These are phyloP conservation scores for Argentina anserina DNA, from an alignment of 306 rosid species.

Conservation along the genomic window DNA sequence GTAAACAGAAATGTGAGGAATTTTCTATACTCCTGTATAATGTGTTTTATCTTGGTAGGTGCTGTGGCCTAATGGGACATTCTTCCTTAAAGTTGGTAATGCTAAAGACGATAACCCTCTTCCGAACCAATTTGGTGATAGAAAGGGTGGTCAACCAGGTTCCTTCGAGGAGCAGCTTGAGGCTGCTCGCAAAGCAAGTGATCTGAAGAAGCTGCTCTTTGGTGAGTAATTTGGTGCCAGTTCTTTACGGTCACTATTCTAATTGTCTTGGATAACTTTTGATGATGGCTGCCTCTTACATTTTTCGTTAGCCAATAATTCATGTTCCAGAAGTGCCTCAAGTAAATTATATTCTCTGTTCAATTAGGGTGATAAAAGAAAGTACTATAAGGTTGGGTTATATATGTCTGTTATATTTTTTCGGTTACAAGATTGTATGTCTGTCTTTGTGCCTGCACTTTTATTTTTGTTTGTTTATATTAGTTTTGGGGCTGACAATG, in stretches of 20 bases:
- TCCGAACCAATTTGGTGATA: conserved; percentile 45
- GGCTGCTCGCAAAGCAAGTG: conserved; percentile 93
- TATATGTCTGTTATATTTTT: neutral
- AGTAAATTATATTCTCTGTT: neutral
- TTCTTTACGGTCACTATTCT: neutral
- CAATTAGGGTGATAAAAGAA: neutral
- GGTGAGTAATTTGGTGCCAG: conserved; percentile 51
- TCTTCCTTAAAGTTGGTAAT: conserved; percentile 49
- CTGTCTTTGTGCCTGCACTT: neutral
- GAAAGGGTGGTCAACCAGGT: conserved; percentile 42
- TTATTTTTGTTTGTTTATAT: neutral
- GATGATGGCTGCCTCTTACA: neutral
- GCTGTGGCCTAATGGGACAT: conserved; percentile 89
- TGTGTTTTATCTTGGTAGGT: conserved; percentile 41
- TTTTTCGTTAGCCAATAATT: neutral
- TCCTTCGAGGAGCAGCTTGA: conserved; percentile 89
- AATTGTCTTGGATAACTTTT: neutral
- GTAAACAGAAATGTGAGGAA: neutral
- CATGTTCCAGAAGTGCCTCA: conserved; percentile 2
- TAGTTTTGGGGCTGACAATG: neutral
- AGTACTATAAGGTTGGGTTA: neutral
- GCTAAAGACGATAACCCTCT: conserved; percentile 31
- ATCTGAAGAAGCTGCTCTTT: conserved; percentile 75
- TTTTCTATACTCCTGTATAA: neutral
- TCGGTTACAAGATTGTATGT: neutral